Base-by-base conservation (phyloP, 2,329 filamentous ascomycete genomes). In the Talaromyces sp. region DNA sequence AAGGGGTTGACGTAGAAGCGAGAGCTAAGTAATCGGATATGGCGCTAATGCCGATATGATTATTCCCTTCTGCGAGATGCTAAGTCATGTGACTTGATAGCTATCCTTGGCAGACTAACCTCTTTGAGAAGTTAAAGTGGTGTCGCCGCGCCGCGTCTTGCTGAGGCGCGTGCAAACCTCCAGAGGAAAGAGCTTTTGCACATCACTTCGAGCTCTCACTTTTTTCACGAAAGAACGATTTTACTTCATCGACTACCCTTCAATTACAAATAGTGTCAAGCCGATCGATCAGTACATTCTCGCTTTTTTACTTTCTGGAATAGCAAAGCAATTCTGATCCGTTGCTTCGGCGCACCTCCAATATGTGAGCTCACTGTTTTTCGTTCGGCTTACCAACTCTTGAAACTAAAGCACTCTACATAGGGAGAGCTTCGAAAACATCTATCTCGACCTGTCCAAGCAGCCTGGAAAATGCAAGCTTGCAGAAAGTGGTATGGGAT, bases 401-500 rank as follows among this genome's bases (percentile, higher is more conserved):
- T 54, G 27, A 61, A 25, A 19, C 64, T 65, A 61, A 65, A n/a
- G 29, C 36, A 31, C 60, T 43, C 27, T 36, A 25, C 29, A 10
- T 34, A 89, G 86, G 86, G 95, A 99, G 87, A 95, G 90, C 76
- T 99, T 99, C 81, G 94, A 98, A 77, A 93, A 92, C 80, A 97
- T 98, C 81, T 93, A 95, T 80, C 88, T 99, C 73, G 94, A 99
- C 78, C 87, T 99, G 67, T 97, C 93, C 73, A 95, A 93, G 79
- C 90, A 95, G 79, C 86, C 89, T 66, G 95, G 95, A 71, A 95
- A 94, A 82, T 97, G 93, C 82, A 89, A 95, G 76, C 93, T 99
- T 74, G 93, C 94, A 69, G 94, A 98, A 77, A 93, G 89, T 62
- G 95, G 95, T 67, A 87, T 98, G 72, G 95, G 94, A 64, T 99